These are phyloP conservation scores for Danielia reshetovae DNA, from an alignment of 805 yeast species.

Conservation along the genomic window DNA sequence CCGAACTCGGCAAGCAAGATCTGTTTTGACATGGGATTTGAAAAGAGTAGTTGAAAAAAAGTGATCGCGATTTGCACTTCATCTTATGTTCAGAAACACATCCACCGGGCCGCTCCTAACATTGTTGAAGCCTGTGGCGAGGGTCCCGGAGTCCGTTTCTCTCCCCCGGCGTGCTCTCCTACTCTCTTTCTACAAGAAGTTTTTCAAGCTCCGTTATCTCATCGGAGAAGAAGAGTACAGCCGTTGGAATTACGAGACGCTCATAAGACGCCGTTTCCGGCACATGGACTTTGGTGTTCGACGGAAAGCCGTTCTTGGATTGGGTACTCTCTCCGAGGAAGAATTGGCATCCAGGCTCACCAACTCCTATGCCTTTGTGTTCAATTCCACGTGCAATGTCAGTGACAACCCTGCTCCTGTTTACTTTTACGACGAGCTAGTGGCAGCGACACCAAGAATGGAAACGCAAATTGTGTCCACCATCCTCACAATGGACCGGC, in stretches of 20 bases:
- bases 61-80: neutral
- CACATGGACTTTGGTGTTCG: conserved; percentile 8
- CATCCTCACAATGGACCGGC: conserved; percentile 13
- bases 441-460: conserved; percentile 4
- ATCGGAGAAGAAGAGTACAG: conserved; percentile 13
- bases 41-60: neutral
- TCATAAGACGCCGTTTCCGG: conserved; percentile 23
- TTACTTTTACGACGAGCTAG: conserved; percentile 9
- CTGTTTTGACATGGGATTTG: no score
- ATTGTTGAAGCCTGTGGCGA: neutral
- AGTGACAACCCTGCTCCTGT: conserved; percentile 1
- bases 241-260: conserved; percentile 15
- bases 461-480: conserved; percentile 11
- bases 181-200: conserved; percentile 24
- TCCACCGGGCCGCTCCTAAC: conserved; percentile 1
- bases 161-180: conserved; percentile 7
- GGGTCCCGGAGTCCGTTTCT: neutral
- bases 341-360: conserved; percentile 8
- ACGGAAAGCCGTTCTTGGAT: conserved; percentile 7
- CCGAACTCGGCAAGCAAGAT: neutral
- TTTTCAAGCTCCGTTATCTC: conserved; percentile 28
- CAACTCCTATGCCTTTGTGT: conserved; percentile 16
- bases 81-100: neutral
- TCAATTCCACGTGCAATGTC: conserved; percentile 13
- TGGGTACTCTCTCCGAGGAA: conserved; percentile 5